phyloP scores from a whole-genome alignment of 2,329 filamentous ascomycete genomes.

The Fusarium sp. region DNA sequence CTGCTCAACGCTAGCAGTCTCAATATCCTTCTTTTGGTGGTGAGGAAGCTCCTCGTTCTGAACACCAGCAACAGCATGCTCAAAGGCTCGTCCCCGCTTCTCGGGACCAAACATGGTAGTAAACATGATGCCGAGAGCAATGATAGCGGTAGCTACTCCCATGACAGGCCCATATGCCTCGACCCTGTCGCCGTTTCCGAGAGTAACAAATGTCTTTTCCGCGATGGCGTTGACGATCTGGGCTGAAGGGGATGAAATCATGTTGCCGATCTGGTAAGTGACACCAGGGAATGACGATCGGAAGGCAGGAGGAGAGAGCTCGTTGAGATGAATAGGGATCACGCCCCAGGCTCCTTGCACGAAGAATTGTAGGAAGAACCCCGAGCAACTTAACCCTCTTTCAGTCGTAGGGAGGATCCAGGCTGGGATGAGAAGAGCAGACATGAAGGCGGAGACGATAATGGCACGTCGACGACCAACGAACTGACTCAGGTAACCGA shows the following conservation, averaged over 20 bases:
- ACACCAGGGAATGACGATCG: conserved; percentile 77
- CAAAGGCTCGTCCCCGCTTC: conserved; percentile 77
- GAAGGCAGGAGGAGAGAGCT: conserved; percentile 76
- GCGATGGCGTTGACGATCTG: conserved; percentile 83
- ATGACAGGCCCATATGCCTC: conserved; percentile 80
- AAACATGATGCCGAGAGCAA: conserved; percentile 73
- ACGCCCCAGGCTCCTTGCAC: conserved; percentile 75
- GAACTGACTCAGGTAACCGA: conserved; percentile 81
- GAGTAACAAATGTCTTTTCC: conserved; percentile 68
- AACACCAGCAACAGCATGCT: conserved; percentile 61
- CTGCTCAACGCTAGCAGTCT: conserved; percentile 43
- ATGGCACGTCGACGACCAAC: conserved; percentile 78
- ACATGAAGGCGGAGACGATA: conserved; percentile 68
- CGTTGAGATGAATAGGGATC: conserved; percentile 78
- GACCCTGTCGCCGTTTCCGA: conserved; percentile 64
- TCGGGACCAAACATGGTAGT: conserved; percentile 79
- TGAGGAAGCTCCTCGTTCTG: conserved; percentile 32
- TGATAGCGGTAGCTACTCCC: conserved; percentile 81
- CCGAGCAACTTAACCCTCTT: conserved; percentile 60
- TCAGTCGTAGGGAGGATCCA: conserved; percentile 76
- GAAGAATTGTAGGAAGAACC: conserved; percentile 57
- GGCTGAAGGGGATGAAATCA: conserved; percentile 76
- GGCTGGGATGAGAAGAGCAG: conserved; percentile 72
- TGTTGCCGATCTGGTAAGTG: conserved; percentile 80
- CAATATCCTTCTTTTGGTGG: conserved; percentile 44